Evolutionary conservation across 202 grass and related monocot genomes (phyloP).

Genomic region (Bolboschoenoplectus hybrid): DNA sequence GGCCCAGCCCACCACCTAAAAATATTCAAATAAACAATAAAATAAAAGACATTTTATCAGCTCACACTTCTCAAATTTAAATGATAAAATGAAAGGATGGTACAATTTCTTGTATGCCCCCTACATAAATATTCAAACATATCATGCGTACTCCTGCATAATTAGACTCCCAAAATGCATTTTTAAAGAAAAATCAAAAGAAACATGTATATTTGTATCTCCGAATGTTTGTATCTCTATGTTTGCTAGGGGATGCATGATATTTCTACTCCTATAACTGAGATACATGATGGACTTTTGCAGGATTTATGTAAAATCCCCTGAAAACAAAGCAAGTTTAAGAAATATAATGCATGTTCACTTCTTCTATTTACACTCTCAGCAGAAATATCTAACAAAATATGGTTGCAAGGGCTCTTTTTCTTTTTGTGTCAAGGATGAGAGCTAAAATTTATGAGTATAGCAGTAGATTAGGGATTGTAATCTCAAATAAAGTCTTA

Average conservation of each 20-base stretch:
- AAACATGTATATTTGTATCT: not conserved
- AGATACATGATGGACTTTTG: not conserved
- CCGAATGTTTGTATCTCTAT: not conserved
- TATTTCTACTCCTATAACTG: not conserved
- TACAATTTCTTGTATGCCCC: not conserved
- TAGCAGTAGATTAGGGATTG: not conserved
- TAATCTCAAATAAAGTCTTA: not conserved
- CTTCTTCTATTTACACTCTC: not conserved
- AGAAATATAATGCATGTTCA: not conserved
- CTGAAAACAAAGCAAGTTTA: not conserved
- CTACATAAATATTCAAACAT: not conserved
- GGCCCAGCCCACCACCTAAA: slow-evolving; percentile 85
- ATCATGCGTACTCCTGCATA: not conserved
- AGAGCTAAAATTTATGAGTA: not conserved
- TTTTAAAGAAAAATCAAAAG: not conserved
- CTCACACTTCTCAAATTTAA: slow-evolving; percentile 3
- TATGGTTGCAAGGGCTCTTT: not conserved
- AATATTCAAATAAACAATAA: slow-evolving; percentile 30
- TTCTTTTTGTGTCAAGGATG: not conserved
- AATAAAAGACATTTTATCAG: slow-evolving; percentile 8
- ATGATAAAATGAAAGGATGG: not conserved
- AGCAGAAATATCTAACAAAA: not conserved
- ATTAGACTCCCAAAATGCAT: not conserved
- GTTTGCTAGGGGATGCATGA: not conserved
- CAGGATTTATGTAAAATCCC: not conserved